These are phyloP conservation scores for Zygotorulaspora sp. DNA, from an alignment of 805 yeast species.

Conservation along the genomic window DNA sequence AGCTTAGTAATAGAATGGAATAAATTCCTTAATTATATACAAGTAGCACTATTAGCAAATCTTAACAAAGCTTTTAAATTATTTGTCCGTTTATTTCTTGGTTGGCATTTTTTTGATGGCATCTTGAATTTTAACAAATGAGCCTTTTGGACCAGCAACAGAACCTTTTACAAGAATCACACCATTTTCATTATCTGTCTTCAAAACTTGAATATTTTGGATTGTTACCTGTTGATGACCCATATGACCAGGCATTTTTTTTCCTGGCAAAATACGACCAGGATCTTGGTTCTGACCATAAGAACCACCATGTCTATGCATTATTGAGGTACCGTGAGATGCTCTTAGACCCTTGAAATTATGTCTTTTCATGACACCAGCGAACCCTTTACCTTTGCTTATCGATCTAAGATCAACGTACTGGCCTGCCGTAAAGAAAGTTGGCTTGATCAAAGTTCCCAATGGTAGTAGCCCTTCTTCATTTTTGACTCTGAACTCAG, in stretches of 20 bases:
- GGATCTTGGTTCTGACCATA: conserved; percentile 95
- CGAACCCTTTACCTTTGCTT: conserved; percentile 92
- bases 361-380: conserved; percentile 97
- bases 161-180: conserved; percentile 81
- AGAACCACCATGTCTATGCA: conserved; percentile 96
- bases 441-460: conserved; percentile 77
- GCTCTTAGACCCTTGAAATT: conserved; percentile 86
- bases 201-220: conserved; percentile 70
- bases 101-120: conserved; percentile 49
- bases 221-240: conserved; percentile 73
- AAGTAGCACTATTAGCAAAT: background rate
- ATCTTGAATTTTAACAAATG: conserved; percentile 71
- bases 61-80: no score
- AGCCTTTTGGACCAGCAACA: conserved; percentile 83
- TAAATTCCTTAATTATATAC: background rate
- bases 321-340: conserved; percentile 89
- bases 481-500: conserved; percentile 75
- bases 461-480: conserved; percentile 62
- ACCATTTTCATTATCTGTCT: conserved; percentile 76
- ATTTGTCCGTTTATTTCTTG: conserved; percentile 1
- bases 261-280: conserved; percentile 93
- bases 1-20: background rate
- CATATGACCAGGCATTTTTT: conserved; percentile 98
- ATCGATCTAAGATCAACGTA: conserved; percentile 73
- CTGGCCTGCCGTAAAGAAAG: conserved; percentile 80